Evolutionary conservation across 1,139 yeast species (phyloP), one percentile per base, ranked within the genome.

Genomic region (Pichia sp.): DNA sequence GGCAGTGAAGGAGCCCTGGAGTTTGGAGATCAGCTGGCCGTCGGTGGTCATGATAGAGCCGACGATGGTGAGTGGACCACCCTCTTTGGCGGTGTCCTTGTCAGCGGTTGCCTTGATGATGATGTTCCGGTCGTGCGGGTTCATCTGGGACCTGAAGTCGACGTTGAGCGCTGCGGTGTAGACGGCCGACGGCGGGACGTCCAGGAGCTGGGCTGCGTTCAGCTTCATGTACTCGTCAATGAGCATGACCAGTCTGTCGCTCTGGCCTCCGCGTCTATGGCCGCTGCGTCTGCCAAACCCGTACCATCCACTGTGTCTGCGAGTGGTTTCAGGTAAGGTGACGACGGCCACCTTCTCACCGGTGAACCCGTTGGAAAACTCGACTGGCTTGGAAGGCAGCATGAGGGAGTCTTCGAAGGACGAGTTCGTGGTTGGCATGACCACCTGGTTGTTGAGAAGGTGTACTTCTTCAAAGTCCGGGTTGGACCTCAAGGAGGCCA

Each of bases 181-280:
- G 20, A 50, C 38, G n/a, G 20, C 6, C n/a, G 43, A 36, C 10
- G 34, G 17, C 8, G 44, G 8, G 20, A 36, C 29, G 17, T 29
- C 36, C 8, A 44, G 16, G 46, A 30, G 6, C 4, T 20, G 10
- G 20, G 49, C 30, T 4, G 38, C 49, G 33, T 36, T 50, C 16
- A 34, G 49, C 46, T 50, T 50, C 45, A 45, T 44, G 41, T 50
- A 50, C 41, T 50, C 52, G 16, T 50, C 52, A n/a, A 34, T 27
- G 4, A 50, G 29, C 38, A 50, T 34, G 8, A 36, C 38, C 16
- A 50, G 6, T 14, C 16, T 44, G 12, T 44, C 17, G 31, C 16
- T 24, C 3, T 17, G 41, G 7, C 20, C 51, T 14, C 36, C 36
- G 14, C n/a, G 29, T 45, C 36, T 29, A 5, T 45, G 17, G 5